Percentiles rank a stretch among this genome's conserved stretches.
Conservation (phyloP, 129 eudicot species). For the Silybum marianum region DNA sequence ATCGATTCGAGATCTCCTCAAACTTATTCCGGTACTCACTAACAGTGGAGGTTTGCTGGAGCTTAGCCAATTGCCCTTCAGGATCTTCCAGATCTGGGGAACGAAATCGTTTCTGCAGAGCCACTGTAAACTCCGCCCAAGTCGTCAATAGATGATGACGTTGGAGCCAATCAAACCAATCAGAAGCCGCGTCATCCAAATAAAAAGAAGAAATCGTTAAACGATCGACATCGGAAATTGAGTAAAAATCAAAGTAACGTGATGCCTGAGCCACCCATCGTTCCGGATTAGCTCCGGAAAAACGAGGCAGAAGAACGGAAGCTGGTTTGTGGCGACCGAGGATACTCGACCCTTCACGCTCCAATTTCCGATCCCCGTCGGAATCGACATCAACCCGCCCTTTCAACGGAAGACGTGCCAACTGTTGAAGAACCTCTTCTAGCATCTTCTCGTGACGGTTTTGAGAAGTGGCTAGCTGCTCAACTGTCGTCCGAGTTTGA, state of each 20-base stretch:
- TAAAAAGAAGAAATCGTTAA: neutral
- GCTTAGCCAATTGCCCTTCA: slow-evolving; percentile 5
- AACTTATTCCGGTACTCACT: neutral
- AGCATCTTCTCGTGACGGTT: no score
- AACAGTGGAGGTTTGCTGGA: neutral
- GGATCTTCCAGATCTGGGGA: neutral
- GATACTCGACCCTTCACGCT: no score
- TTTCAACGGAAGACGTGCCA: no score
- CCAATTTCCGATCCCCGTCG: no score
- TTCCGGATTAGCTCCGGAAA: neutral
- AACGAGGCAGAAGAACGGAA: no score
- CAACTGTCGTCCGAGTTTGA: no score
- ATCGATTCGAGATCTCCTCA: neutral
- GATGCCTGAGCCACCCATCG: neutral
- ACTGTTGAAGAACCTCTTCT: no score
- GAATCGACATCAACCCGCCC: no score
- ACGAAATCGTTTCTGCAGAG: neutral
- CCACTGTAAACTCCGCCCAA: neutral
- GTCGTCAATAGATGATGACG: neutral
- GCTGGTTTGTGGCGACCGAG: no score
- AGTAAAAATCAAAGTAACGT: neutral
- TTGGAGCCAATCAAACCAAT: neutral
- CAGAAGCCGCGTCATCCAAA: neutral
- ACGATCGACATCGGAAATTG: neutral
- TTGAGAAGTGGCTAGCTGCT: no score